Evolutionary conservation across 805 yeast genomes (phyloP), one percentile per base, ranked within the genome.

Genomic region (Saccharomyces jurei): DNA sequence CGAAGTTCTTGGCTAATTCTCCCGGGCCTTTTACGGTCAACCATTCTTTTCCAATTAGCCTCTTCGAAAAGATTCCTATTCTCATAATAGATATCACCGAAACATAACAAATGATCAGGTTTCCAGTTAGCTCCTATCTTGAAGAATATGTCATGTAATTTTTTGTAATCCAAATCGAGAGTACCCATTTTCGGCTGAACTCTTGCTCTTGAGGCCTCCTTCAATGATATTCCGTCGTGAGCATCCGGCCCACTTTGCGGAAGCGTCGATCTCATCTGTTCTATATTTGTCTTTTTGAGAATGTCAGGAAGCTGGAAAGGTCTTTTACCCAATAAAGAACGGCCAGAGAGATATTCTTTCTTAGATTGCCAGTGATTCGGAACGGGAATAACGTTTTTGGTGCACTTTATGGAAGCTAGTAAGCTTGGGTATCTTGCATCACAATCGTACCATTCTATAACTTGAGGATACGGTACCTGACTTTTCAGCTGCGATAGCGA

Each of bases 111-210:
- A 10, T 54, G 28, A 47, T 77, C 74, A 0, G 97, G 97, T 61
- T 82, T 84, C 73, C 73, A 69, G 29, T 60, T 55, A 0, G 83
- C 75, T 63, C 92, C 96, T 62, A 79, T 73, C 65, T 84, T 85
- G 77, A 89, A 91, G 64, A 92, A 91, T 0, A 97, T 96, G 67
- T 88, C 87, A 65, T 89, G 83, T 22, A 92, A 70, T 58, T 82
- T 86, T 58, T 81, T 84, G 66, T 86, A 91, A 69, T 92, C 97
- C 26, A 94, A 79, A 66, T 92, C 98, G 25, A 92, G 68, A 52
- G 83, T 76, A 0, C 95, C 95, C 82, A 89, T 76, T 66, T 88
- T 89, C 0, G 97, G 97, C 67, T 89, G 97, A 0, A 90, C 95
- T 51, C 87, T 77, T 54, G 87, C 92, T 58, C 97, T 77, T 67